These are phyloP conservation scores for Gracilaria domingensis DNA, from an alignment of 23 red algal genomes.

Conservation along the genomic window DNA sequence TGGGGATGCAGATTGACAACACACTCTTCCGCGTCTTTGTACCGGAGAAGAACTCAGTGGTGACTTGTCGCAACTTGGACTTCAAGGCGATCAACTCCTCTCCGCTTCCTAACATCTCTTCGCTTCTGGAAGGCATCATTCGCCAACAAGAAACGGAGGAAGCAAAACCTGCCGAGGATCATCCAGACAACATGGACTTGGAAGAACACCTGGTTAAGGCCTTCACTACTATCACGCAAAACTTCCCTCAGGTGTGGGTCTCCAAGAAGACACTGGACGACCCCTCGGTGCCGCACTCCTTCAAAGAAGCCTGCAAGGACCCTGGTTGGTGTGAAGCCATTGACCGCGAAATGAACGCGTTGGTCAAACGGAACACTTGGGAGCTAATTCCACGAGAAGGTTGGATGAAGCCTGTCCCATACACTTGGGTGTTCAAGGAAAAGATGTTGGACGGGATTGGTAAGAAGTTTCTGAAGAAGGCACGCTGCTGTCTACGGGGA, in stretches of 20 bases:
- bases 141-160: neutral
- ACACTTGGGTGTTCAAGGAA: no score
- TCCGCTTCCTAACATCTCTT: neutral
- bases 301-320: neutral
- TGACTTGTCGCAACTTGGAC: neutral
- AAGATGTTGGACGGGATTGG: no score
- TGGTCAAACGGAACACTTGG: conserved; percentile 2
- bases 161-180: neutral
- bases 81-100: neutral
- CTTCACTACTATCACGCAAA: neutral
- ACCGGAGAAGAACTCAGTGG: no score
- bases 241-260: neutral
- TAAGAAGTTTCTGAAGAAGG: no score
- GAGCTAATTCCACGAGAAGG: neutral
- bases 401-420: neutral
- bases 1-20: conserved; percentile 3
- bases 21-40: conserved; percentile 3
- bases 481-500: no score
- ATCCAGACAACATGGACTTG: neutral
- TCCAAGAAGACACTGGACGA: conserved; percentile 28
- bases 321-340: conserved; percentile 18
- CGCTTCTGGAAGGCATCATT: neutral
- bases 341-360: no score
- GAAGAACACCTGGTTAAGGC: neutral
- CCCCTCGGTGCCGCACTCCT: neutral